Evolutionary conservation across 169 alveolate species (phyloP).

Genomic region (Neospora caninum): DNA sequence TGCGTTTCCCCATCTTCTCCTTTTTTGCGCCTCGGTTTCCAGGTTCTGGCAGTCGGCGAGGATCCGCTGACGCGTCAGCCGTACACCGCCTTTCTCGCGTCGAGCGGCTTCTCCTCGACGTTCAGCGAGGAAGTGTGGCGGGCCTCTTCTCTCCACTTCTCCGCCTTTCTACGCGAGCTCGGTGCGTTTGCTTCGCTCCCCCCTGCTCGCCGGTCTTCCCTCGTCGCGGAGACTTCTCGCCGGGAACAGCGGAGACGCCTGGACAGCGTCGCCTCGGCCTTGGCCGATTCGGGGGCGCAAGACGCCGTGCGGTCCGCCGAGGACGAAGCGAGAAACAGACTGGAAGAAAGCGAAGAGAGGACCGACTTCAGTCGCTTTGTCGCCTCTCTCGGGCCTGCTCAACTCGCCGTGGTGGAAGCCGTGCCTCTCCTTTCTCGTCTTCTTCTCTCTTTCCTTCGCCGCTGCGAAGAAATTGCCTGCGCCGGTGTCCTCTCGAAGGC

Average conservation of each 20-base stretch:
- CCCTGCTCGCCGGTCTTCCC: background rate
- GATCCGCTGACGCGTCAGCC: background rate
- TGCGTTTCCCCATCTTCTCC: too few relatives aligned
- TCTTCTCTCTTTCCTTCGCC: background rate
- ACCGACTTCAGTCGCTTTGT: background rate
- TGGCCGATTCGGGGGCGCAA: too few relatives aligned
- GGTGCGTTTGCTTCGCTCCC: background rate
- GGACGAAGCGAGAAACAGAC: background rate
- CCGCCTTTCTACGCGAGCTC: background rate
- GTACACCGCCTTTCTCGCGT: background rate
- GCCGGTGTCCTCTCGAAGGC: background rate
- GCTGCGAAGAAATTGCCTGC: background rate
- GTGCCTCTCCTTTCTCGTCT: background rate
- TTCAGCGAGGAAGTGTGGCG: background rate
- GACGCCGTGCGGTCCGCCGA: background rate
- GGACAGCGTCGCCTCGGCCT: too few relatives aligned
- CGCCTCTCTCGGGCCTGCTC: background rate
- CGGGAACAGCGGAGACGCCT: background rate
- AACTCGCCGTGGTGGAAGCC: background rate
- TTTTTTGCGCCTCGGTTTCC: background rate
- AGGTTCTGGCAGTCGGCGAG: background rate
- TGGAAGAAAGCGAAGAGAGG: background rate
- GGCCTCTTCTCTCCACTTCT: background rate
- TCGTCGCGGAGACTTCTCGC: background rate
- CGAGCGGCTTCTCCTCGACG: background rate